Percentiles rank a stretch among this genome's conserved stretches.
These are phyloP conservation scores for Triadica sebifera DNA, from an alignment of 345 rosid genomes.

Conservation along the genomic window DNA sequence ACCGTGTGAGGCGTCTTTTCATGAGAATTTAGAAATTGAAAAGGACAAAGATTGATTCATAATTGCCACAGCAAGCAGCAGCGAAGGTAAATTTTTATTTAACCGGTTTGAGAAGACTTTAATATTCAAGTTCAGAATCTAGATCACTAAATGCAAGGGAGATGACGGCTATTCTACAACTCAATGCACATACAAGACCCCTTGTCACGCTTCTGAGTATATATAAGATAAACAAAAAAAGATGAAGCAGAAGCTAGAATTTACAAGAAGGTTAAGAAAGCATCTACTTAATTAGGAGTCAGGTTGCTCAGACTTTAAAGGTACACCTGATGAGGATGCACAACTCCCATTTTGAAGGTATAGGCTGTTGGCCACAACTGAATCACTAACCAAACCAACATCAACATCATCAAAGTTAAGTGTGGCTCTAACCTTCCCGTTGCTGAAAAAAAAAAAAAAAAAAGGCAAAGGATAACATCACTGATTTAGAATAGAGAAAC, in stretches of 20 bases:
- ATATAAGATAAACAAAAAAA: background rate
- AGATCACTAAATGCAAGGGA: background rate
- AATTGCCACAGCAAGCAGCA: background rate
- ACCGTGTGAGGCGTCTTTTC: too few species aligned
- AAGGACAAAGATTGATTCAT: too few species aligned
- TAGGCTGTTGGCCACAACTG: constrained; percentile 85
- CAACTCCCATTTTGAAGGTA: constrained; percentile 59
- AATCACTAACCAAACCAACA: constrained; percentile 90
- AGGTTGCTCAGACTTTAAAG: constrained; percentile 40
- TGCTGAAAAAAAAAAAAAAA: constrained; percentile 33
- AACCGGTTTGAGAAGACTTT: constrained; percentile 2
- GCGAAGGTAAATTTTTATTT: background rate
- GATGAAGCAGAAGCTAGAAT: background rate
- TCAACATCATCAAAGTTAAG: constrained; percentile 79
- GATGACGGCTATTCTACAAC: constrained; percentile 37
- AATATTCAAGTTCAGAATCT: background rate
- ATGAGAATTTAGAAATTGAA: too few species aligned
- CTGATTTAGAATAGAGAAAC: background rate
- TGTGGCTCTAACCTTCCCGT: constrained; percentile 57
- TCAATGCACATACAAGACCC: constrained; percentile 27
- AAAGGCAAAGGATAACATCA: background rate
- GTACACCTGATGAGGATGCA: constrained; percentile 35
- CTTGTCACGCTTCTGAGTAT: constrained; percentile 6
- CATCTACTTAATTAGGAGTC: constrained; percentile 23
- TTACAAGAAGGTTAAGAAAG: constrained; percentile 1